Percentiles rank a stretch among this genome's conserved stretches.
These are phyloP conservation scores for Talaromyces verruculosus DNA, from an alignment of 2,329 filamentous ascomycete genomes.

Conservation along the genomic window DNA sequence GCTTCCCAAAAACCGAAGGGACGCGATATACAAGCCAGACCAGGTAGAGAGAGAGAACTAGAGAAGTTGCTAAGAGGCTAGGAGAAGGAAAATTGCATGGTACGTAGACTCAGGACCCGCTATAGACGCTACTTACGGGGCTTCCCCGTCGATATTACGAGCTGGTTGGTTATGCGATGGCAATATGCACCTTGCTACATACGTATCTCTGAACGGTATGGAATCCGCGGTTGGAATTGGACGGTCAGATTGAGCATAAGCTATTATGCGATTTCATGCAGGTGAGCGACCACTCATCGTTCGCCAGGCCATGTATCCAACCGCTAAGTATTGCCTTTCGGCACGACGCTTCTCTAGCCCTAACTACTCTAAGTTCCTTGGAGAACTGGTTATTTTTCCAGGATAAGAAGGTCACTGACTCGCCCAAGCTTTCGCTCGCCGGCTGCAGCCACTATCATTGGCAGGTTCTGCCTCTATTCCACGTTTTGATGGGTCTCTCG, in stretches of 20 bases:
- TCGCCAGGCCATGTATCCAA: not conserved
- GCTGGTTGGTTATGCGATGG: not conserved
- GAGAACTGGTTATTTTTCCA: not conserved
- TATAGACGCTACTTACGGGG: conserved; percentile 4
- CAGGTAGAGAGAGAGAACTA: not conserved
- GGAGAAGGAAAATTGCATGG: not conserved
- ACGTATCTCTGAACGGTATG: not conserved
- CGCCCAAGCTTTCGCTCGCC: not conserved
- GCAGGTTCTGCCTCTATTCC: not conserved
- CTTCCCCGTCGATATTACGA: not conserved
- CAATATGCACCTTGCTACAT: not conserved
- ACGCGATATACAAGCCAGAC: not conserved
- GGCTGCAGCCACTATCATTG: not conserved
- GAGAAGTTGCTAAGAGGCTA: not conserved
- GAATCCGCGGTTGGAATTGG: not conserved
- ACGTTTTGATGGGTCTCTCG: conserved; percentile 1
- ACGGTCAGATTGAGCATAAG: not conserved
- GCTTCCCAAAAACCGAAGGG: not conserved
- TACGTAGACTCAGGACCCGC: not conserved
- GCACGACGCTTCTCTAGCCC: not conserved
- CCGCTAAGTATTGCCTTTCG: not conserved
- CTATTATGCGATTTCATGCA: not conserved
- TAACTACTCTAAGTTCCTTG: not conserved
- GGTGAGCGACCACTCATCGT: not conserved
- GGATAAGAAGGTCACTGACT: not conserved